These are phyloP conservation scores for Thalassiosira oceanica DNA, from an alignment of 352 stramenopile species.

Conservation along the genomic window DNA sequence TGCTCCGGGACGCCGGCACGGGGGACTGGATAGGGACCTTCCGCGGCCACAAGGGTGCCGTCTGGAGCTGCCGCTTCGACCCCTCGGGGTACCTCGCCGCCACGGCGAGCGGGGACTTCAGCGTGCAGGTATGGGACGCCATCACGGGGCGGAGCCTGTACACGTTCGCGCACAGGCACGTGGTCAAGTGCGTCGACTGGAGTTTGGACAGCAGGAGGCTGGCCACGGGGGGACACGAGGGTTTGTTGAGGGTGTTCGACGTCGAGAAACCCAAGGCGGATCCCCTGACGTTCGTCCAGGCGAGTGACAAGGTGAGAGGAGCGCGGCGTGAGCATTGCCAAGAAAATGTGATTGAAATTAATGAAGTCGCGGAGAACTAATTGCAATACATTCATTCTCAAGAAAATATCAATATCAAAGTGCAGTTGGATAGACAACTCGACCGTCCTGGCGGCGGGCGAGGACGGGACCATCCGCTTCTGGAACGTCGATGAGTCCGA, in stretches of 20 bases:
- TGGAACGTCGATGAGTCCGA: slow-evolving; percentile 60
- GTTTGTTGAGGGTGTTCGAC: slow-evolving; percentile 91
- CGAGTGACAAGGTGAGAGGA: slow-evolving; percentile 8
- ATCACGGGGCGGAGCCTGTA: slow-evolving; percentile 90
- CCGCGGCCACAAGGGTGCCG: slow-evolving; percentile 92
- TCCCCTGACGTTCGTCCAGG: slow-evolving; percentile 30
- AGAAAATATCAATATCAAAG: slow-evolving; percentile 74
- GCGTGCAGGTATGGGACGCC: slow-evolving; percentile 94
- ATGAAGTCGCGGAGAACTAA: too few species aligned
- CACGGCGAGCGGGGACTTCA: slow-evolving; percentile 93
- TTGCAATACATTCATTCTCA: too few species aligned
- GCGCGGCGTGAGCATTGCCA: too few species aligned
- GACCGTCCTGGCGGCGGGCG: slow-evolving; percentile 65
- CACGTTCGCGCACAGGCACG: slow-evolving; percentile 94
- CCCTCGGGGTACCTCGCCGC: slow-evolving; percentile 82
- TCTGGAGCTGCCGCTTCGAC: slow-evolving; percentile 89
- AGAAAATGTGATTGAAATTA: too few species aligned
- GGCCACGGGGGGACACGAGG: slow-evolving; percentile 92
- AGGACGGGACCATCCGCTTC: slow-evolving; percentile 75
- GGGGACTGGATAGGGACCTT: slow-evolving; percentile 97
- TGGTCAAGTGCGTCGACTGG: slow-evolving; percentile 96
- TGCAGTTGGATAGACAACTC: slow-evolving; percentile 58
- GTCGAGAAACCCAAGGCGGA: slow-evolving; percentile 42
- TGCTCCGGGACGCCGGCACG: slow-evolving; percentile 80
- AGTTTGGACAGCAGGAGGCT: slow-evolving; percentile 84